Base-by-base conservation (phyloP, 768 basidiomycete species). In the Coprinopsis sp. region DNA sequence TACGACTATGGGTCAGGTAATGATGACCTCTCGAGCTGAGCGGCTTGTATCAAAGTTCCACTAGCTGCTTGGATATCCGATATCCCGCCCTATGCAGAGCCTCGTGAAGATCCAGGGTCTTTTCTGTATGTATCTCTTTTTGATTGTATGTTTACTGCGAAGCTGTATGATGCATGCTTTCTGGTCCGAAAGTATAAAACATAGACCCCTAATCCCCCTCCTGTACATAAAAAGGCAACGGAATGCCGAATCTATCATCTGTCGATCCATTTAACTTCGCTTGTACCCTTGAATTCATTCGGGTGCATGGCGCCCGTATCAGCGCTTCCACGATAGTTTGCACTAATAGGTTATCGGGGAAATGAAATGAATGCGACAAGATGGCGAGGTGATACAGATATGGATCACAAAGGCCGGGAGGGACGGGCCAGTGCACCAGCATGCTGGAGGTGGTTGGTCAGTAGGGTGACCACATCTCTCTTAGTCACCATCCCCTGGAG, bases 401-500 rank as follows among this genome's bases (percentile, higher is more conserved):
- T 36, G 4, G 8, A 6, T 33, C n/a, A 33, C 18, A 36, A 6
- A 19, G 28, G 33, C 34, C 19, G 40, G 19, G 27, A 34, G 19
- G 33, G 13, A 31, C 25, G 40, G 13, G 48, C 48, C n/a, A 76
- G 55, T 19, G 71, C 64, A 33, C 63, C 79, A 7, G 77, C 70
- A 56, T 83, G 78, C 4, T 76, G 68, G 48, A 81, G 78, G 57
- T 84, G 74, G 19, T 70, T 72, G 3, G 74, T 82, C 46, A 84
- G 59, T 38, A 84, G 55, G 19, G 74, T 64, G 6, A 82, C 82
- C 8, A 86, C 70, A 55, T 87, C 84, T 22, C 76, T 67, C 64
- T 84, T 85, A 3, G 84, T 85, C 28, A 81, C 73, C 71, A 87
- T 73, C 6, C 85, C 85, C 14, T 68, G 74, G 46, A 87, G 61